Conservation (phyloP, 192 early-diverging fungal genomes). For the Oehlia diaphana region DNA sequence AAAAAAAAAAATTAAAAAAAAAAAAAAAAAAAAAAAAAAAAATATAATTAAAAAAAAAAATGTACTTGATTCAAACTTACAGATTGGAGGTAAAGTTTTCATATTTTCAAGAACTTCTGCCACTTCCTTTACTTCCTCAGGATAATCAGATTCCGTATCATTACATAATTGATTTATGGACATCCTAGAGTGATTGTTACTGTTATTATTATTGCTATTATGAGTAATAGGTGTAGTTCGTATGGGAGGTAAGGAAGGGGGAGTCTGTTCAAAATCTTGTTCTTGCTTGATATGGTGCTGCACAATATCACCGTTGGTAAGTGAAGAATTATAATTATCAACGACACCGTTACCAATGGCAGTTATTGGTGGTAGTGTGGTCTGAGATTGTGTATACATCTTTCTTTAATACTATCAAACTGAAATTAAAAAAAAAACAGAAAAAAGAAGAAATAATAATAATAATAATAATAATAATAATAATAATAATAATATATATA, state of each 20-base stretch:
- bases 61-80: background rate
- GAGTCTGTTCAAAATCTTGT: background rate
- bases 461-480: background rate
- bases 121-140: constrained; percentile 11
- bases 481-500: too few relatives aligned
- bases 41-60: background rate
- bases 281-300: background rate
- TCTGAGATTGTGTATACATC: background rate
- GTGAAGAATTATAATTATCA: background rate
- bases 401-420: background rate
- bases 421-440: background rate
- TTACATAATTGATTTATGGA: constrained; percentile 24
- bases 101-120: constrained; percentile 19
- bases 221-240: background rate
- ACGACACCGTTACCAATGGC: background rate
- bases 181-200: constrained; percentile 19
- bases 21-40: too few relatives aligned
- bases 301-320: background rate
- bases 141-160: background rate
- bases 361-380: constrained; percentile 11
- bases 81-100: background rate
- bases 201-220: background rate
- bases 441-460: background rate
- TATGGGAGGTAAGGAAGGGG: constrained; percentile 5
- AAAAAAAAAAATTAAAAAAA: too few relatives aligned